Percentiles rank a stretch among this genome's conserved stretches.
phyloP scores from a whole-genome alignment of 495 filamentous ascomycete genomes.

The Cercophora newfieldiana region DNA sequence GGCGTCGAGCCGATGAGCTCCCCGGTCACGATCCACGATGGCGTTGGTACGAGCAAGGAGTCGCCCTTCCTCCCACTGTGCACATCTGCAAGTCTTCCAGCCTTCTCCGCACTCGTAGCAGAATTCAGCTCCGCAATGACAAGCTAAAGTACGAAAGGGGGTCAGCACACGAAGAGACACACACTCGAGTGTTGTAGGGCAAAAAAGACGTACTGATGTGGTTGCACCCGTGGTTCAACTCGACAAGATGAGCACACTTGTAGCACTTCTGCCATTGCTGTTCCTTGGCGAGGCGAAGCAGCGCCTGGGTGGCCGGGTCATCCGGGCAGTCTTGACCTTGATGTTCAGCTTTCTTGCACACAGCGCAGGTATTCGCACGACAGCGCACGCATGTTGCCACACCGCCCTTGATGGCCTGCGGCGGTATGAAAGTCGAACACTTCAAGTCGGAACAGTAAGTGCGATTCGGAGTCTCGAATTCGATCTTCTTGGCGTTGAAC shows the following conservation, averaged over 20 bases:
- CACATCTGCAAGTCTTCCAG: slow-evolving; percentile 55
- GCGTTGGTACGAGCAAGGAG: slow-evolving; percentile 12
- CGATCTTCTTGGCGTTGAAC: slow-evolving; percentile 44
- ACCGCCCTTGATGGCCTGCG: slow-evolving; percentile 31
- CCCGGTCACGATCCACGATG: slow-evolving; percentile 14
- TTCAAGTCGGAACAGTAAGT: slow-evolving; percentile 48
- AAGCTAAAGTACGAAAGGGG: slow-evolving; percentile 29
- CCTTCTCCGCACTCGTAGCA: slow-evolving; percentile 56
- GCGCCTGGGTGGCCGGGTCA: slow-evolving; percentile 36
- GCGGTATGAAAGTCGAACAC: slow-evolving; percentile 50
- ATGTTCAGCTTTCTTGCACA: slow-evolving; percentile 50
- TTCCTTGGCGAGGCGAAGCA: slow-evolving; percentile 35
- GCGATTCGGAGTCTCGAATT: slow-evolving; percentile 45
- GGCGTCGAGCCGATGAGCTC: neutral
- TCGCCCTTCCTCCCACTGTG: slow-evolving; percentile 17
- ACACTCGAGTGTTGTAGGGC: neutral
- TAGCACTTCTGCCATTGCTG: slow-evolving; percentile 49
- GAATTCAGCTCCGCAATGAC: slow-evolving; percentile 55
- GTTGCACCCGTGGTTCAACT: slow-evolving; percentile 48
- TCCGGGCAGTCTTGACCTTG: slow-evolving; percentile 39
- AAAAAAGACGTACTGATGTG: slow-evolving; percentile 40
- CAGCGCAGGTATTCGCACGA: slow-evolving; percentile 40
- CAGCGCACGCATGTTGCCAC: slow-evolving; percentile 47
- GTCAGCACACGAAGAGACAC: neutral
- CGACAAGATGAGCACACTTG: slow-evolving; percentile 40